Base-by-base conservation (phyloP, 139 green algal species). In the Marvania coccoides region DNA sequence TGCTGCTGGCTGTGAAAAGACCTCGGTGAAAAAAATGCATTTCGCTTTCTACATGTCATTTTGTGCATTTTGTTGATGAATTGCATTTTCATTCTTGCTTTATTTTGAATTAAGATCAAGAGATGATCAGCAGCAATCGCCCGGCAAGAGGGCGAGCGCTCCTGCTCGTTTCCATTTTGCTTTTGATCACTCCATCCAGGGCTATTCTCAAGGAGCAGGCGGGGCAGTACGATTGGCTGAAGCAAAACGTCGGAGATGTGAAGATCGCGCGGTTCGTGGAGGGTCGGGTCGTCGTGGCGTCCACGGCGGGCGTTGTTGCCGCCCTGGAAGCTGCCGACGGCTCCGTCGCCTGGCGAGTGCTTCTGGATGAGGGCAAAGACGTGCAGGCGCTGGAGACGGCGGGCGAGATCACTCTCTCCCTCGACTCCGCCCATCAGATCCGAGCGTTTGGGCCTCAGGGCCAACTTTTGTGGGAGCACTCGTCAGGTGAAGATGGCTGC, bases 181-280 rank as follows among this genome's bases (percentile, higher is more conserved):
- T 40, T 33, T 55, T 56, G 10, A 47, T 67, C 15, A 63, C 9
- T 19, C 30, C 38, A 19, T 30, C 28, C 12, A 47, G 37, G 12
- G 85, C 66, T 0, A 47, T 93, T 7, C 87, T 71, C 38, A 75
- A 87, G 63, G 85, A 92, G 47, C 86, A 94, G 31, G 78, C 76
- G 8, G 86, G 79, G 0, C 76, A 83, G 13, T 78, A 81, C 38
- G 83, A 90, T 59, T 95, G 89, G 89, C 79, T 87, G 48, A 71
- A 71, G 36, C 63, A 84, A n/a, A 61, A 84, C 45, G 61, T 95
- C 0, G 89, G 89, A 2, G n/a, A 63, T 1, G 61, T 81, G 1
- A 42, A 23, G 1, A 15, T 31, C 1, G 82, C 80, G 5, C 26
- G 37, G 0, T 79, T 88, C 2, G 47, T 34, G 24, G 60, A 79